phyloP scores from a whole-genome alignment of 1,284 basidiomycete genomes.

The Xerocomus amazonicus region DNA sequence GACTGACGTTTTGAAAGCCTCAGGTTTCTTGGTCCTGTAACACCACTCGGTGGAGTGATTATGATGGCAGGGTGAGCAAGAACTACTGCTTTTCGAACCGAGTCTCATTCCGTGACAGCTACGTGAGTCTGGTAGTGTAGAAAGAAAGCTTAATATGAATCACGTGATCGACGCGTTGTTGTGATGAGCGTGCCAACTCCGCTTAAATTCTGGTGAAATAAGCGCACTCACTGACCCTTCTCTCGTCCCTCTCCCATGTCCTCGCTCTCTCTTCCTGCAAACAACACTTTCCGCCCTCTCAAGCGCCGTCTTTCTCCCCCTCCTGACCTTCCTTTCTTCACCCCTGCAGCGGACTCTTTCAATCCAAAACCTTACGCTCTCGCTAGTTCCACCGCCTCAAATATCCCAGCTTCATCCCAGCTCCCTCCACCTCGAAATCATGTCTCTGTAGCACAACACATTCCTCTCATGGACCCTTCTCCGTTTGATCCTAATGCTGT shows the following conservation, averaged over 20 bases:
- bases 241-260: slow-evolving; percentile 29
- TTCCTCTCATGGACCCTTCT: slow-evolving; percentile 62
- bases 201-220: slow-evolving; percentile 37
- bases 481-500: slow-evolving; percentile 55
- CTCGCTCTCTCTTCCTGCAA: neutral
- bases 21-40: slow-evolving; percentile 67
- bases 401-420: slow-evolving; percentile 20
- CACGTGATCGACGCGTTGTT: slow-evolving; percentile 33
- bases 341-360: slow-evolving; percentile 55
- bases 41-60: slow-evolving; percentile 67
- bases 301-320: slow-evolving; percentile 49
- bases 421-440: slow-evolving; percentile 28
- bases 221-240: slow-evolving; percentile 19
- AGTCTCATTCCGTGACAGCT: slow-evolving; percentile 37
- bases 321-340: slow-evolving; percentile 52
- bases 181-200: slow-evolving; percentile 36
- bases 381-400: slow-evolving; percentile 21
- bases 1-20: slow-evolving; percentile 38
- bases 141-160: slow-evolving; percentile 8
- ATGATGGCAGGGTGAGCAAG: slow-evolving; percentile 75
- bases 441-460: slow-evolving; percentile 42
- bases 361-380: slow-evolving; percentile 57
- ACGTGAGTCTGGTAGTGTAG: slow-evolving; percentile 42
- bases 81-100: neutral
- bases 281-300: slow-evolving; percentile 29